phyloP scores from a whole-genome alignment of 2,329 filamentous ascomycete species.

The Trichoderma simmonsii region DNA sequence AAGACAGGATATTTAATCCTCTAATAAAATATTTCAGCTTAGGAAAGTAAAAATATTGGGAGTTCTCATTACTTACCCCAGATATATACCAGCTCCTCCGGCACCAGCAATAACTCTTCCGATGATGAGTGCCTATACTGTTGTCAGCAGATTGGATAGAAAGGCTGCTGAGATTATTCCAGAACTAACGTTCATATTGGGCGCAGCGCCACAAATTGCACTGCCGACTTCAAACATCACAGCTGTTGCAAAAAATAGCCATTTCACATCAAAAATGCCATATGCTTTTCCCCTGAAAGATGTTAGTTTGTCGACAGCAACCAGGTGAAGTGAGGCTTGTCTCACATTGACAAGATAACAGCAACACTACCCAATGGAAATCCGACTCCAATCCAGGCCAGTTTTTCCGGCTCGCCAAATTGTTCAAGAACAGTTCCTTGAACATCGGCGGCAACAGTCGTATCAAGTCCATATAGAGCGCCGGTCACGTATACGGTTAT shows the following conservation, averaged over 20 bases:
- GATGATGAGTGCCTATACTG: neutral
- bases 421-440: neutral
- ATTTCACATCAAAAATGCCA: neutral
- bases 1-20: neutral
- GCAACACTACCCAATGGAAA: neutral
- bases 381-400: neutral
- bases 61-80: neutral
- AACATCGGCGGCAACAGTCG: neutral
- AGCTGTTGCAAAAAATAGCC: neutral
- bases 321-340: rapidly evolving
- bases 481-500: neutral
- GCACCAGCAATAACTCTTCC: neutral
- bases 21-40: neutral
- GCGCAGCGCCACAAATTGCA: neutral
- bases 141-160: neutral
- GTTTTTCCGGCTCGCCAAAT: neutral
- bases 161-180: neutral
- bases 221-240: neutral
- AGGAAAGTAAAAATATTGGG: neutral
- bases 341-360: neutral
- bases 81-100: neutral
- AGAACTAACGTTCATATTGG: neutral
- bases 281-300: neutral
- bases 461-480: neutral
- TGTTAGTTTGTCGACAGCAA: neutral